phyloP scores from a whole-genome alignment of 169 alveolate species.

The Blepharisma undulans region DNA sequence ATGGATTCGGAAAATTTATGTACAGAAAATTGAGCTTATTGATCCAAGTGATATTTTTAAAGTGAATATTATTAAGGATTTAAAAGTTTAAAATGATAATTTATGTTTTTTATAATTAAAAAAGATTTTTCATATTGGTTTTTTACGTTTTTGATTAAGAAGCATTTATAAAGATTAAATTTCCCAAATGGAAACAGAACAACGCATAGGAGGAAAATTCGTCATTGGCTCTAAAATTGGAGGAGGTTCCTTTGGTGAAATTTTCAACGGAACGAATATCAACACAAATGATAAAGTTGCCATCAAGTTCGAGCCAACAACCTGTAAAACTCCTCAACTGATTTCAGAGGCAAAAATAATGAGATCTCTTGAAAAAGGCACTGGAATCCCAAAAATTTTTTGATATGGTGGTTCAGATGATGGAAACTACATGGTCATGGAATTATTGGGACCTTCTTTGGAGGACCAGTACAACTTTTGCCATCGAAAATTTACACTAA shows the following conservation, averaged over 20 bases:
- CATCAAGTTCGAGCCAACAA: constrained; percentile 51
- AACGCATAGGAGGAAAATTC: neutral
- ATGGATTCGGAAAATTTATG: neutral
- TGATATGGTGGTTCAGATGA: constrained; percentile 71
- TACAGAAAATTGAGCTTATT: neutral
- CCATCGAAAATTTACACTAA: constrained; percentile 42
- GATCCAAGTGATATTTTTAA: neutral
- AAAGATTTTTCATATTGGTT: neutral
- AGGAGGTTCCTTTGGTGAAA: constrained; percentile 74
- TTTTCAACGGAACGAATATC: constrained; percentile 37
- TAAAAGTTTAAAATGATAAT: neutral
- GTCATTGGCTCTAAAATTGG: constrained; percentile 51
- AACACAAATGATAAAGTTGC: constrained; percentile 44
- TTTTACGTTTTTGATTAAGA: neutral
- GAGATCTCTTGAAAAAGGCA: constrained; percentile 27
- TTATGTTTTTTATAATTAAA: neutral
- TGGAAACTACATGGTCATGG: constrained; percentile 71
- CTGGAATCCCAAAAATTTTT: constrained; percentile 27
- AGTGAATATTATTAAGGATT: neutral
- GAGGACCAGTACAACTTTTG: constrained; percentile 61
- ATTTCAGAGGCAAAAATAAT: constrained; percentile 46
- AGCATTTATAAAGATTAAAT: neutral
- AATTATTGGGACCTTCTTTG: constrained; percentile 70
- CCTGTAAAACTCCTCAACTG: constrained; percentile 48
- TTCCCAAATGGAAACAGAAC: neutral